Base-by-base conservation (phyloP, 768 basidiomycete genomes). In the Tulasnella sp. region DNA sequence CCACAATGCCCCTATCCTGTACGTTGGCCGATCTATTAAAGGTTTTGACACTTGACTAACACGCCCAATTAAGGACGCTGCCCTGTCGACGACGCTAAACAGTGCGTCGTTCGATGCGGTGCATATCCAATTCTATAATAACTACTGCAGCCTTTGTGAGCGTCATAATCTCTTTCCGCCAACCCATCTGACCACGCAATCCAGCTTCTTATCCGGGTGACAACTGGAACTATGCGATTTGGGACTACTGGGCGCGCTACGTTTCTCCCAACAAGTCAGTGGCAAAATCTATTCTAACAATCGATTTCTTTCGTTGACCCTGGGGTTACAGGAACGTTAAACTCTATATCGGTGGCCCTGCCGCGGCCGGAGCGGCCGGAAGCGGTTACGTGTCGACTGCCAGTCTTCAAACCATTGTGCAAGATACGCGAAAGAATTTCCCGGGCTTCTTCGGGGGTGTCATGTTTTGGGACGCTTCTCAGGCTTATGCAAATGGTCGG, bases 31-130 rank as follows among this genome's bases (percentile, higher is more conserved):
- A 29, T 15, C 13, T 51, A 55, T 51, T 11, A 73, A 40, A 10
- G 23, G 5, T 5, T 11, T 23, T 5, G n/a, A 9, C 10, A 26
- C 39, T 35, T 13, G 1, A 5, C 74, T 55, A 32, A 75, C 55
- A 57, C 9, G 9, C 46, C 20, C 42, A 18, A 35, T 3, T n/a
- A 29, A 75, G 74, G 92, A 93, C 81, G 87, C 86, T 9, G 86
- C 88, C 70, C 84, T 93, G 9, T 88, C 90, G 13, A 85, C 85
- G 11, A 89, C 91, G 29, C 84, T 93, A 76, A 88, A 91, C 81
- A 81, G 86, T 0, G 91, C 88, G 15, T 86, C 82, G 5, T 93
- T 93, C 80, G 92, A 93, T 83, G 91, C 91, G 1, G 84, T 93
- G 79, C 92, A 91, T 81, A 91, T 92, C 46, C 90, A 61, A 20